These are phyloP conservation scores for Leucocoprinus leucothites DNA, from an alignment of 768 basidiomycete genomes.

Conservation along the genomic window DNA sequence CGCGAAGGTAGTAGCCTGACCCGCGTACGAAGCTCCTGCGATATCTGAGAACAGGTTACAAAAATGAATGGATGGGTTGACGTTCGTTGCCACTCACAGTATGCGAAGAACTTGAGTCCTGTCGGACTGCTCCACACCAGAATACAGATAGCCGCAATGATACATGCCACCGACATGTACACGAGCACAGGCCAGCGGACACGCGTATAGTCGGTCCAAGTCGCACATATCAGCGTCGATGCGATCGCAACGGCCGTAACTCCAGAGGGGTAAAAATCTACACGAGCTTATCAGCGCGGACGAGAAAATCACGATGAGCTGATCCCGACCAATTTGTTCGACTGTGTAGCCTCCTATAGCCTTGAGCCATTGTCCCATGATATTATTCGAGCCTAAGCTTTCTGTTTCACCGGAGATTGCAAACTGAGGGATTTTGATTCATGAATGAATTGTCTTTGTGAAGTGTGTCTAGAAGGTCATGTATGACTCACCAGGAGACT, in stretches of 20 bases:
- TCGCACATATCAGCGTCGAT: conserved; percentile 60
- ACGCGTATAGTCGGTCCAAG: conserved; percentile 58
- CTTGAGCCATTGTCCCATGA: conserved; percentile 73
- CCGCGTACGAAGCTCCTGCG: conserved; percentile 66
- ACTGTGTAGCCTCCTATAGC: conserved; percentile 59
- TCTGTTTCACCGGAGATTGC: conserved; percentile 66
- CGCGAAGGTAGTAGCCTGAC: conserved; percentile 77
- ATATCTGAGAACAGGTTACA: conserved; percentile 32
- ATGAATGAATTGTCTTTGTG: background rate
- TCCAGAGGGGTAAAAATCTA: conserved; percentile 54
- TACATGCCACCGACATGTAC: conserved; percentile 56
- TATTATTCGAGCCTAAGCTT: conserved; percentile 65
- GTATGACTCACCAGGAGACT: conserved; percentile 51
- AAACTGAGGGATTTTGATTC: conserved; percentile 36
- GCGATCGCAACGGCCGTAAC: conserved; percentile 62
- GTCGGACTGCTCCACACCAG: conserved; percentile 59
- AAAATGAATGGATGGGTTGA: background rate
- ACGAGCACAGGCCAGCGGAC: conserved; percentile 64
- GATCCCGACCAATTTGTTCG: conserved; percentile 50
- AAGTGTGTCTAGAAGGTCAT: background rate
- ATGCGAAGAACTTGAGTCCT: conserved; percentile 72
- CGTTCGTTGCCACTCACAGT: conserved; percentile 40
- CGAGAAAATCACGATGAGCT: background rate
- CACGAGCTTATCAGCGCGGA: background rate
- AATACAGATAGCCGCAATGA: conserved; percentile 53